These are phyloP conservation scores for Juncus inflexus DNA, from an alignment of 176 grass and related monocot species.

Conservation along the genomic window DNA sequence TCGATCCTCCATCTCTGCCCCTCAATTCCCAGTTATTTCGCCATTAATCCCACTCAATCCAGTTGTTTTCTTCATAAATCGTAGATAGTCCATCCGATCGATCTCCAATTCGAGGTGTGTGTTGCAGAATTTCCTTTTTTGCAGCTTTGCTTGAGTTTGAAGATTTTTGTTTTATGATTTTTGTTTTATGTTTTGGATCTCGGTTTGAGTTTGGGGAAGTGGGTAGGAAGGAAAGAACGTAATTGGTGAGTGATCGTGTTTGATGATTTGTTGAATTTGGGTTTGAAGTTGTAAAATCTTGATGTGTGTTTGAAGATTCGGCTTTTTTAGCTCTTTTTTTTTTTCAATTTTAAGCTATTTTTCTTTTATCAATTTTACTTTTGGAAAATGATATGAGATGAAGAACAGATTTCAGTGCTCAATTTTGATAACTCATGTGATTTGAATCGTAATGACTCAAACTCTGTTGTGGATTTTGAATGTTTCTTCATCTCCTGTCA, in stretches of 20 bases:
- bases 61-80: background rate
- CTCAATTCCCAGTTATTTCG: background rate
- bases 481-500: too few species aligned
- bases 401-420: too few species aligned
- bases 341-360: background rate
- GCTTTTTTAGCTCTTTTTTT: background rate
- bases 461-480: too few species aligned
- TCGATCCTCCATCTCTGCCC: background rate
- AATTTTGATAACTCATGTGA: too few species aligned
- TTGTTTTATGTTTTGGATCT: slow-evolving; percentile 4
- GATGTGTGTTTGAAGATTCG: background rate
- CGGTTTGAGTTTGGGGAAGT: background rate
- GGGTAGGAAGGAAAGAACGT: too few species aligned
- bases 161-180: too few species aligned
- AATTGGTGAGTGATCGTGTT: too few species aligned
- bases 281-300: too few species aligned
- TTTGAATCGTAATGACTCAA: too few species aligned
- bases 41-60: background rate
- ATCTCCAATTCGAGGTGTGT: slow-evolving; percentile 32
- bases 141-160: too few species aligned
- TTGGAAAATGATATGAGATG: too few species aligned
- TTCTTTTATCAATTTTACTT: background rate
- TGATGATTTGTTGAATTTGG: too few species aligned
- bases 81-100: background rate
- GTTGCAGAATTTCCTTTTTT: background rate